Evolutionary conservation across 2,329 filamentous ascomycete species (phyloP).

Genomic region (Ploettnerulaceae sp.): DNA sequence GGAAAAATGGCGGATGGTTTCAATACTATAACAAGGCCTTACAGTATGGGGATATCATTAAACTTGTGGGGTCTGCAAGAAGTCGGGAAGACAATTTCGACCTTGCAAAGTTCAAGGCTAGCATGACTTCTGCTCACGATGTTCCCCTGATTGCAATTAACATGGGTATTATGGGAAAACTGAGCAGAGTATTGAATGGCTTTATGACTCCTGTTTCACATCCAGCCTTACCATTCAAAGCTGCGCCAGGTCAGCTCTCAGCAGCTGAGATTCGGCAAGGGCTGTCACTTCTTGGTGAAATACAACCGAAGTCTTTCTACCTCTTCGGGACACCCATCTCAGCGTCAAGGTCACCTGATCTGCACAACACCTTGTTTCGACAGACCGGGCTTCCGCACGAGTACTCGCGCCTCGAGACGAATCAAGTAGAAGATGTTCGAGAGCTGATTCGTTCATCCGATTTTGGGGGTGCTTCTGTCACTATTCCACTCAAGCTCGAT

Average conservation of each 20-base stretch:
- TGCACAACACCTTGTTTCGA: constrained; percentile 83
- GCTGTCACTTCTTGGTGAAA: constrained; percentile 72
- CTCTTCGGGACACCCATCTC: constrained; percentile 84
- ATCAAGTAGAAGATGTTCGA: constrained; percentile 54
- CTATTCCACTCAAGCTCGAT: constrained; percentile 89
- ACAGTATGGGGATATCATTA: constrained; percentile 88
- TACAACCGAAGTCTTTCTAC: constrained; percentile 72
- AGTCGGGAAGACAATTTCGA: constrained; percentile 81
- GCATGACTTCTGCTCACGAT: constrained; percentile 66
- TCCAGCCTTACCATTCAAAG: constrained; percentile 81
- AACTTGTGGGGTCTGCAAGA: constrained; percentile 79
- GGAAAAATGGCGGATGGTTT: constrained; percentile 91
- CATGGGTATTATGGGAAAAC: constrained; percentile 83
- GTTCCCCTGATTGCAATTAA: constrained; percentile 92
- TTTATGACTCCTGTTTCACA: constrained; percentile 97
- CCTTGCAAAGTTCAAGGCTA: constrained; percentile 73
- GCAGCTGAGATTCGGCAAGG: constrained; percentile 81
- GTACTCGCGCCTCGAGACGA: constrained; percentile 76
- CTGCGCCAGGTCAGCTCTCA: constrained; percentile 89
- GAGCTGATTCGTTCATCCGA: constrained; percentile 62
- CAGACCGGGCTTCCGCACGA: constrained; percentile 75
- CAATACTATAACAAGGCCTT: constrained; percentile 84
- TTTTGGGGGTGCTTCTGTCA: constrained; percentile 93
- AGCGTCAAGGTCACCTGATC: constrained; percentile 75
- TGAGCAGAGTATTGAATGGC: constrained; percentile 82